Base-by-base conservation (phyloP, 179 eudicot species). In the Spergularia azorica region DNA sequence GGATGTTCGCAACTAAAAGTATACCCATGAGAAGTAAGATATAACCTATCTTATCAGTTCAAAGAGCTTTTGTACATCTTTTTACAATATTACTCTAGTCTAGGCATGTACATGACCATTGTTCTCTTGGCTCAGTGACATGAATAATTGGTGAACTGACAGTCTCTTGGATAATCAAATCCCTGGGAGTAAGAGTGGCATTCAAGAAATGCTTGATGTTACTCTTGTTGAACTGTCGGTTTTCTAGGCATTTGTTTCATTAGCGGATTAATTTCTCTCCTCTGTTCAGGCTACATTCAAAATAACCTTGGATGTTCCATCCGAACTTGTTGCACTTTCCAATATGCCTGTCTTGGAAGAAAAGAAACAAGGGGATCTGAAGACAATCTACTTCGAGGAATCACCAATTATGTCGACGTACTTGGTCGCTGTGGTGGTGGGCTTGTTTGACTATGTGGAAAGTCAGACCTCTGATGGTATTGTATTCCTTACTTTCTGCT, bases 351-450 rank as follows among this genome's bases (percentile, higher is more conserved):
- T 92, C 68, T 39, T 72, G 75, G 90, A 94, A 76, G 99, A 94
- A 82, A 90, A 84, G 75, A 72, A 82, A 73, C 80, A 79, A 74
- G 99, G 96, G 72, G 73, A 80, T 82, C 81, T 85, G 56, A 96
- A 89, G 86, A 94, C 92, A 17, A 90, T 96, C 78, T 79, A 75
- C 63, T 96, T 88, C 80, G 88, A 90, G 83, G 98, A 96, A 82
- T 86, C 99, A 41, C 98, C 98, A 54, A 90, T 92, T 73, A 96
- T 96, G 99, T 96, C 99, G 41, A 91, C 98, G 5, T 96, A 94
- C 82, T 84, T 96, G 89, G 98, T 96, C 74, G 99, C 99, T n/a
- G 89, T 89, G 66, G 99, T 94, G 57, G 85, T 94, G 85, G 99
- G 98, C 62, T 77, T 88, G 87, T 96, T 96, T 76, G 97, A 96